A percentile compares a stretch with the other conserved stretches of the same genome.
Conservation (phyloP, 129 eudicot genomes). For the Deinandra increscens region DNA sequence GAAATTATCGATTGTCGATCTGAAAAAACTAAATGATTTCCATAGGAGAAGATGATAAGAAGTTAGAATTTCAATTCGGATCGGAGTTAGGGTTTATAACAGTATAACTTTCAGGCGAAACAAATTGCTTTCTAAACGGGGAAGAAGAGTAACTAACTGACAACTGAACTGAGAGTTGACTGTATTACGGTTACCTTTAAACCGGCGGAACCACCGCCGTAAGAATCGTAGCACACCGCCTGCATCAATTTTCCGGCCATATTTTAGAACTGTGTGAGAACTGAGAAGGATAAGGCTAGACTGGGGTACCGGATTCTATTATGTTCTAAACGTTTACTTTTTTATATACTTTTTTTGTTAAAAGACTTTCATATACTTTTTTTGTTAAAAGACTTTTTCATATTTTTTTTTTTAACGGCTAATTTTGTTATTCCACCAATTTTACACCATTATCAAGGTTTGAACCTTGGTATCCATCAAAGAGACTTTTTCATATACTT, state of each 20-base stretch:
- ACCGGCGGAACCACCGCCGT: slow-evolving; percentile 67
- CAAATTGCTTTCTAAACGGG: background rate
- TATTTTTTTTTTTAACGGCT: too few relatives aligned
- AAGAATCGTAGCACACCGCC: slow-evolving; percentile 55
- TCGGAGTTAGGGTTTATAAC: background rate
- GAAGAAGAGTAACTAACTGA: background rate
- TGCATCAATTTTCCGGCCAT: slow-evolving; percentile 66
- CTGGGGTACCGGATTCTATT: background rate
- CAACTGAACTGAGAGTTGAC: background rate
- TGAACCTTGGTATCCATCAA: too few relatives aligned
- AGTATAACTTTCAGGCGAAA: too few relatives aligned
- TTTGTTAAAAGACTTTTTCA: too few relatives aligned
- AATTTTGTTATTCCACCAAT: too few relatives aligned
- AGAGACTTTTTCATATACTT: too few relatives aligned
- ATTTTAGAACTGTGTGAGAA: background rate
- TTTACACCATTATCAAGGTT: too few relatives aligned
- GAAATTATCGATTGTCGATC: background rate
- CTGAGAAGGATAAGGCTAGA: background rate
- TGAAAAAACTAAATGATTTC: too few relatives aligned
- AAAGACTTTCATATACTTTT: too few relatives aligned
- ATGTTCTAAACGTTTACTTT: too few relatives aligned
- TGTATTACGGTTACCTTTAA: slow-evolving; percentile 58
- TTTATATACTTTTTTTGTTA: too few relatives aligned
- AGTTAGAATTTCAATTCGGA: background rate
- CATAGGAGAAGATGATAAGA: background rate